Conservation (phyloP, 345 rosid species). For the Eutrema heterophyllum region DNA sequence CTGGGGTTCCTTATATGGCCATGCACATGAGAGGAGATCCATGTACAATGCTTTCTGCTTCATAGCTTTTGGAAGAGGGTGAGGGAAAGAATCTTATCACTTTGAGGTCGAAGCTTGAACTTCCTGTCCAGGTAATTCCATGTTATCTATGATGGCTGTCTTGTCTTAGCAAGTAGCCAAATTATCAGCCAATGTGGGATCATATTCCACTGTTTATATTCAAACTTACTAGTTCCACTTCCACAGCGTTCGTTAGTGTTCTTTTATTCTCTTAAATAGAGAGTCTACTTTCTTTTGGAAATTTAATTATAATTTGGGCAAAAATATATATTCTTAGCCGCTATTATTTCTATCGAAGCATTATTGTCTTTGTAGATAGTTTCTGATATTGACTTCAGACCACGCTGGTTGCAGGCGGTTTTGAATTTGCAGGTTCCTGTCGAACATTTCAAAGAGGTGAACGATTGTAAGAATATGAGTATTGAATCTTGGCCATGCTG, state of each 20-base stretch:
- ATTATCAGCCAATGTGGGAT: not conserved
- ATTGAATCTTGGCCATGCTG: constrained; percentile 31
- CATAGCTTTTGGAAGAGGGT: constrained; percentile 82
- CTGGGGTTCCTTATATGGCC: constrained; percentile 65
- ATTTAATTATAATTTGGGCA: not conserved
- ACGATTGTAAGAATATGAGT: constrained; percentile 93
- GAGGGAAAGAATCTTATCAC: constrained; percentile 78
- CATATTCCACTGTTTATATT: constrained; percentile 5
- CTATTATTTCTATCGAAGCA: constrained; percentile 3
- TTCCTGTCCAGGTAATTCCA: constrained; percentile 82
- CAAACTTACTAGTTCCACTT: not conserved
- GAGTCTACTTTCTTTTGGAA: constrained; percentile 9
- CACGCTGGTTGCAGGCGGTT: constrained; percentile 74
- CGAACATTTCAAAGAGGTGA: constrained; percentile 96
- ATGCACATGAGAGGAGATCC: constrained; percentile 99
- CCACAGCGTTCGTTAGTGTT: not conserved
- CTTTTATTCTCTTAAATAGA: not conserved
- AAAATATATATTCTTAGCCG: not conserved
- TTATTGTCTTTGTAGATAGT: not conserved
- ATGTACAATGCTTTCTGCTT: constrained; percentile 35
- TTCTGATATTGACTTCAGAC: not conserved
- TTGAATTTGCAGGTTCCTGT: constrained; percentile 86
- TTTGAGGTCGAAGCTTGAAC: constrained; percentile 95
- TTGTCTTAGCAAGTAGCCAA: constrained; percentile 10
- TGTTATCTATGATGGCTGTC: constrained; percentile 3